Percentiles rank a stretch among this genome's conserved stretches.
Conservation (phyloP, 2,329 filamentous ascomycete species). For the Thelonectria olida region DNA sequence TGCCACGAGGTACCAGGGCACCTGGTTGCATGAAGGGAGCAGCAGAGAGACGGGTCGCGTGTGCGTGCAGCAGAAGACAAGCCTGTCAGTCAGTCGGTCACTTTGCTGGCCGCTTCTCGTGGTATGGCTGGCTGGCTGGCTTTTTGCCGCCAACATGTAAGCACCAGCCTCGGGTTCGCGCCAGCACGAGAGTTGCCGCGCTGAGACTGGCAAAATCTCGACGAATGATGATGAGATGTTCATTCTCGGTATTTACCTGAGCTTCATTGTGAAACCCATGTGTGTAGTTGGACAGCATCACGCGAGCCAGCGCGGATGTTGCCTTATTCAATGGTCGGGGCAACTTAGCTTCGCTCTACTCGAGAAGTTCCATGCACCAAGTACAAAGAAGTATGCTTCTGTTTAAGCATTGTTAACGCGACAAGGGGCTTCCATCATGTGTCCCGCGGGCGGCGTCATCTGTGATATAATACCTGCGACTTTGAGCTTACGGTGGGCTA, state of each 20-base stretch:
- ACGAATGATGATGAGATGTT: neutral
- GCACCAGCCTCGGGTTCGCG: neutral
- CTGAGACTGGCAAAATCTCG: neutral
- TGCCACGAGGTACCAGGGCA: slow-evolving; percentile 17
- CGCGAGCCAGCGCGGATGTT: no score
- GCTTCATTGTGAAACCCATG: neutral
- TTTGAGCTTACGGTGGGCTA: neutral
- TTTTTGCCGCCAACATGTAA: neutral
- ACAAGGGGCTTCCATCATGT: neutral
- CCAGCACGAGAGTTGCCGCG: neutral
- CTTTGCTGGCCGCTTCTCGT: neutral
- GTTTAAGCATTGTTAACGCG: neutral
- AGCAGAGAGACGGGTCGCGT: slow-evolving; percentile 1
- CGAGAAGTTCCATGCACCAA: neutral
- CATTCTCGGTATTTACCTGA: neutral
- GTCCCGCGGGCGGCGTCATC: neutral
- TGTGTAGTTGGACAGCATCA: neutral
- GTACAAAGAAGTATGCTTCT: neutral
- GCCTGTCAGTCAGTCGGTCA: slow-evolving; percentile 16
- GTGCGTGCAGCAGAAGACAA: slow-evolving; percentile 4
- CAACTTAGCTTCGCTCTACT: neutral
- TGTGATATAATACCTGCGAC: neutral
- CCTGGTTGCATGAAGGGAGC: slow-evolving; percentile 11
- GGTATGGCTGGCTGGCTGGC: no score
- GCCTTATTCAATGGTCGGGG: no score